phyloP scores from a whole-genome alignment of 352 stramenopile species.

The Bremia lactucae region DNA sequence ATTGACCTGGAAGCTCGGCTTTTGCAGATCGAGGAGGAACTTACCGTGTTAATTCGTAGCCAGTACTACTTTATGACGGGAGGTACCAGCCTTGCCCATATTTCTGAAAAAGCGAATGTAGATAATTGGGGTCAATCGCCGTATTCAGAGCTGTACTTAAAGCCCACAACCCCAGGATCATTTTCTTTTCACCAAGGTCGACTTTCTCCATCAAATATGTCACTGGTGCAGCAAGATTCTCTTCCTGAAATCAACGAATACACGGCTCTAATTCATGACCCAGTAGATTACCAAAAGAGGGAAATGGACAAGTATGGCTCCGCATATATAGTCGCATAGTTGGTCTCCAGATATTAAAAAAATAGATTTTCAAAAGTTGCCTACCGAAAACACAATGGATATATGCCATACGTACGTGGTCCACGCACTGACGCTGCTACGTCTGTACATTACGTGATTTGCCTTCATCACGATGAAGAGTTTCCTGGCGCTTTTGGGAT shows the following conservation, averaged over 20 bases:
- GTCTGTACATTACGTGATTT: no score
- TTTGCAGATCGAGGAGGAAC: conserved; percentile 72
- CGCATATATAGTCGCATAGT: no score
- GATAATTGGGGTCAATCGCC: no score
- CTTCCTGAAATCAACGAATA: conserved; percentile 69
- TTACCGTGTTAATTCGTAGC: conserved; percentile 68
- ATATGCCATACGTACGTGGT: no score
- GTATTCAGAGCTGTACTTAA: conserved; percentile 1
- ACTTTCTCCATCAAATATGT: conserved; percentile 30
- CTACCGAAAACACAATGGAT: no score
- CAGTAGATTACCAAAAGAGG: no score
- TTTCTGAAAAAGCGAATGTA: conserved; percentile 4
- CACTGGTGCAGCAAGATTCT: conserved; percentile 30
- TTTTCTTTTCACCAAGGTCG: conserved; percentile 67
- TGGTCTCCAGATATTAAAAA: no score
- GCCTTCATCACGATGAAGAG: not conserved
- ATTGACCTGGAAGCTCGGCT: conserved; percentile 67
- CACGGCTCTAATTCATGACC: conserved; percentile 41
- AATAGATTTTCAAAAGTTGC: no score
- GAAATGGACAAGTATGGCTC: no score
- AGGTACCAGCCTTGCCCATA: conserved; percentile 26
- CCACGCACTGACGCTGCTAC: no score
- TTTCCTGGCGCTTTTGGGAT: not conserved
- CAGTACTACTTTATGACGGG: conserved; percentile 75
- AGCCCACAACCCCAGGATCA: conserved; percentile 6